Conservation (phyloP, 805 yeast species). For the Nakazawaea siamensis region DNA sequence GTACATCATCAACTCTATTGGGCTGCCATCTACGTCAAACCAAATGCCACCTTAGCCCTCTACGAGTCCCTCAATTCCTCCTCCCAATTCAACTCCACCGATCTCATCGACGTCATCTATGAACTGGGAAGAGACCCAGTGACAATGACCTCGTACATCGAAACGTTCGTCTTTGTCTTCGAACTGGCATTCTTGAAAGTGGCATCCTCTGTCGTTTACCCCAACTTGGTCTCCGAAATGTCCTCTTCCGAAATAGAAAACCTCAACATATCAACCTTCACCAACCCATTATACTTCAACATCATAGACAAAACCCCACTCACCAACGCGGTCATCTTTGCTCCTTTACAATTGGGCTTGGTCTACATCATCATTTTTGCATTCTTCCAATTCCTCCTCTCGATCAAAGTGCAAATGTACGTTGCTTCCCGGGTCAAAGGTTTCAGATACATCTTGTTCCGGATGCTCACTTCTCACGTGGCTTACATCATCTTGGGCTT, state of each 20-base stretch:
- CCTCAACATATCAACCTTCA: not conserved
- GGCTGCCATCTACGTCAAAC: slow-evolving; percentile 48
- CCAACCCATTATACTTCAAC: slow-evolving; percentile 13
- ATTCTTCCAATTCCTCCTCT: slow-evolving; percentile 56
- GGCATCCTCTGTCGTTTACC: not conserved
- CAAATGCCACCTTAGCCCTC: slow-evolving; percentile 35
- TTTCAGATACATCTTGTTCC: slow-evolving; percentile 38
- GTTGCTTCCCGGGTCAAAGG: slow-evolving; percentile 40
- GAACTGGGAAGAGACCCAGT: slow-evolving; percentile 59
- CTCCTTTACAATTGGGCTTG: slow-evolving; percentile 69
- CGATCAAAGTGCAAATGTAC: slow-evolving; percentile 44
- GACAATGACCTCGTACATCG: slow-evolving; percentile 36
- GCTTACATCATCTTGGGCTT: slow-evolving; percentile 53
- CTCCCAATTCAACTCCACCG: slow-evolving; percentile 24
- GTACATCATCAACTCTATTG: slow-evolving; percentile 57
- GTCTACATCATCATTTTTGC: slow-evolving; percentile 62
- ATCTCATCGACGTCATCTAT: slow-evolving; percentile 23
- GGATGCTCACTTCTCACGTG: slow-evolving; percentile 40
- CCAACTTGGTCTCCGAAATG: not conserved
- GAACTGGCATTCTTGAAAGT: slow-evolving; percentile 19
- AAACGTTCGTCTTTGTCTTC: slow-evolving; percentile 32
- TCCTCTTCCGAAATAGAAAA: not conserved
- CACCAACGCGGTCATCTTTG: slow-evolving; percentile 39
- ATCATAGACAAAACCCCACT: slow-evolving; percentile 45
- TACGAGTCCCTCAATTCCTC: slow-evolving; percentile 23